Evolutionary conservation across 192 early-diverging fungal species (phyloP), one percentile per base, ranked within the genome.

Genomic region (Linnemannia schmuckeri): DNA sequence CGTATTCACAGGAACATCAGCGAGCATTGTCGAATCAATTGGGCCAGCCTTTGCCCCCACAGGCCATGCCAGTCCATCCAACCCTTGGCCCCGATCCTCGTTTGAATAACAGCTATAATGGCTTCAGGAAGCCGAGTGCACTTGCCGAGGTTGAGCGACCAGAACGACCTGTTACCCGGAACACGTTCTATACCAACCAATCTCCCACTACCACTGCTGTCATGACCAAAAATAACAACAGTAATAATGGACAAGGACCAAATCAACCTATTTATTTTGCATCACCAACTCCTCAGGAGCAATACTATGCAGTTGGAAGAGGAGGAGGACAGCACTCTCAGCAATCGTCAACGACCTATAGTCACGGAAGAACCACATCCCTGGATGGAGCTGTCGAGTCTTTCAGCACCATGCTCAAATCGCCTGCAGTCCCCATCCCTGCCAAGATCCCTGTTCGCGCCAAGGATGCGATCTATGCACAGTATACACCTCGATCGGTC

Each of bases 1-100:
- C 85, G 10, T 87, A 86, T 73, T 80, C 83, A 10, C 70, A 80
- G 37, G 83, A 86, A 30, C 79, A 86, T 24, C 83, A 86, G 35
- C 83, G 75, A 27, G 40, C 55, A 1, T 35, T 86, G 30, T 63
- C 55, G 9, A 74, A 40, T 12, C 83, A 86, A 22, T 35, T 86
- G n/a, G 57, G 70, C 6, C 78, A 66, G 20, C 17, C 35, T 40
- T 33, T 41, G 12, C 68, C 72, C 0, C 46, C 55, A 15, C 78
- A 74, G 55, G 3, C 73, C 35, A n/a, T 33, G 27, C 35, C 80
- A 24, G 13, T 30, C 6, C 46, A 66, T 37, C 74, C 49, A 33
- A 40, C 30, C 15, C 75, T 77, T 33, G 81, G 74, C 6, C 63
- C n/a, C 13, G 72, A 54, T 4, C 72, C 61, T n/a, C 72, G 42